These are phyloP conservation scores for Beauveria pseudobassiana DNA, from an alignment of 2,329 filamentous ascomycete genomes.

Conservation along the genomic window DNA sequence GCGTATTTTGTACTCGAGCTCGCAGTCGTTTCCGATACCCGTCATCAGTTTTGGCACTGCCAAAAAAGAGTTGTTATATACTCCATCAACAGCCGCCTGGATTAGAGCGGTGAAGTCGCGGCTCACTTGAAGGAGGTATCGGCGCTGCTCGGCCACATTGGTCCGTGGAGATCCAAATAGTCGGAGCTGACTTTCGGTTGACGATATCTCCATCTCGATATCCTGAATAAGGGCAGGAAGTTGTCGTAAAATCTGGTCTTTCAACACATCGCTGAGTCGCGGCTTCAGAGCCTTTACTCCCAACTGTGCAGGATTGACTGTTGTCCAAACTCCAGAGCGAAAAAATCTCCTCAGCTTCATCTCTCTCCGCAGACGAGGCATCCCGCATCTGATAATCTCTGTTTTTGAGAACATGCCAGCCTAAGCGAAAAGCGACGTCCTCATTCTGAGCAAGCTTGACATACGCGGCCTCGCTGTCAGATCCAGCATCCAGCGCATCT, in stretches of 20 bases:
- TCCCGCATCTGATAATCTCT: conserved; percentile 12
- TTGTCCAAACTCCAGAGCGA: conserved; percentile 14
- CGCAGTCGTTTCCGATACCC: conserved; percentile 17
- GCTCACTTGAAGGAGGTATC: conserved; percentile 19
- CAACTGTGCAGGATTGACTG: conserved; percentile 15
- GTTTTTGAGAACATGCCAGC: conserved; percentile 19
- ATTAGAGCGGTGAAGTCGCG: conserved; percentile 21
- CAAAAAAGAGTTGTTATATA: conserved; percentile 25
- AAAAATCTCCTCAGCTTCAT: conserved; percentile 15
- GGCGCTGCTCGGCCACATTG: conserved; percentile 18
- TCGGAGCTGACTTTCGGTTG: conserved; percentile 17
- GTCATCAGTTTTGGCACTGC: conserved; percentile 15
- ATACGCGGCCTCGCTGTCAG: conserved; percentile 30
- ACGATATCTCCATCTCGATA: background rate
- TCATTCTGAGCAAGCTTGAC: conserved; percentile 34
- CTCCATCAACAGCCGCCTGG: conserved; percentile 21
- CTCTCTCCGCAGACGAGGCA: conserved; percentile 11
- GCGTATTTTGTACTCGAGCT: conserved; percentile 19
- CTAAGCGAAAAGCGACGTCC: conserved; percentile 31
- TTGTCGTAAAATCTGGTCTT: conserved; percentile 22
- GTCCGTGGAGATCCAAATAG: conserved; percentile 19
- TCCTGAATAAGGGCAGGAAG: conserved; percentile 24
- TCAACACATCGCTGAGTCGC: conserved; percentile 20
- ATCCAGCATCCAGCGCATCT: conserved; percentile 25
- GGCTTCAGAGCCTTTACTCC: conserved; percentile 10